Conservation (phyloP, 1,284 basidiomycete species). For the Mycosarcoma maydis region DNA sequence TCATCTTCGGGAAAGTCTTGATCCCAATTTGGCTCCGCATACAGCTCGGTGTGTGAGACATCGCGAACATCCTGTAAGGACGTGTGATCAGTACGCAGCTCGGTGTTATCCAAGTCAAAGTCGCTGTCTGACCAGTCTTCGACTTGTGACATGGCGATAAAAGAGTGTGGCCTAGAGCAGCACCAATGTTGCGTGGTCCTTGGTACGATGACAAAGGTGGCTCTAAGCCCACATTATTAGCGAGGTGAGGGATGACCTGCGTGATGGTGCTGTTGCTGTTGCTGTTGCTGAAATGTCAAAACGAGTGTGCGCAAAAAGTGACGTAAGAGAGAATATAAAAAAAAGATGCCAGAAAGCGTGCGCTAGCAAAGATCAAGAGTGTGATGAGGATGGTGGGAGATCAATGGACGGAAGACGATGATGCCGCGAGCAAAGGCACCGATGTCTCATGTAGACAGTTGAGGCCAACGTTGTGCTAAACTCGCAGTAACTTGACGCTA, state of each 20-base stretch:
- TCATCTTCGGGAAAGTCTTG: conserved; percentile 13
- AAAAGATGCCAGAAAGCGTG: neutral
- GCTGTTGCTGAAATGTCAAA: neutral
- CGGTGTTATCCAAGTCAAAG: conserved; percentile 40
- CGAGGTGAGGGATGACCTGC: too few relatives aligned
- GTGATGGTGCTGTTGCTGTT: too few relatives aligned
- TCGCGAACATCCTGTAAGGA: conserved; percentile 21
- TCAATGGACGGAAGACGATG: neutral
- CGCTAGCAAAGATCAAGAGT: neutral
- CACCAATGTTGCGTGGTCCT: too few relatives aligned
- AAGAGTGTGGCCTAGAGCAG: too few relatives aligned
- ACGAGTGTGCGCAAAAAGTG: neutral
- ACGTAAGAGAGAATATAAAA: neutral
- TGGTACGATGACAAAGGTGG: too few relatives aligned
- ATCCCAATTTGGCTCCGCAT: conserved; percentile 24
- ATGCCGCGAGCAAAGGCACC: neutral
- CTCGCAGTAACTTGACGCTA: neutral
- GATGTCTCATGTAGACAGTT: neutral
- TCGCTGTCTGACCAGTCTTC: conserved; percentile 48
- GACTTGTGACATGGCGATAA: conserved; percentile 24
- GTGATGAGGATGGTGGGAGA: neutral
- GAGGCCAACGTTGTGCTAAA: too few relatives aligned
- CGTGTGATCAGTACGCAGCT: conserved; percentile 31
- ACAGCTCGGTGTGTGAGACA: neutral
- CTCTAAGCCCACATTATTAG: neutral